phyloP scores from a whole-genome alignment of 1,284 basidiomycete species.

The Trichosporon coremiiforme region DNA sequence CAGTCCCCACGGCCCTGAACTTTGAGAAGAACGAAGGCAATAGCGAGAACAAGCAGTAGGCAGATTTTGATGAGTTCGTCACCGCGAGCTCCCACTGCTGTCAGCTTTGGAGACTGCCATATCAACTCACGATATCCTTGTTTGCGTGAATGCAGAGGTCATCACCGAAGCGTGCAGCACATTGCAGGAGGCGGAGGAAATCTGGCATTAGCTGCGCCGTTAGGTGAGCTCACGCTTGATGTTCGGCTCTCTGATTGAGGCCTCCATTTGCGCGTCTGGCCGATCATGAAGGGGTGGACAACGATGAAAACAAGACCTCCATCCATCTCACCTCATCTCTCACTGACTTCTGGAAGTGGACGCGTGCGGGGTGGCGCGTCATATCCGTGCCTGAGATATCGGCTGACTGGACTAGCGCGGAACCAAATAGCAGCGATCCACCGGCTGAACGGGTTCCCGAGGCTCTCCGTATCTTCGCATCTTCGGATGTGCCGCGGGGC shows the following conservation, averaged over 20 bases:
- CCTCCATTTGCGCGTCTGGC: slow-evolving; percentile 37
- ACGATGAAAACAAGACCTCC: slow-evolving; percentile 1
- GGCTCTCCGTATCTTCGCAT: slow-evolving; percentile 4
- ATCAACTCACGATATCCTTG: slow-evolving; percentile 37
- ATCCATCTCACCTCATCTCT: neutral
- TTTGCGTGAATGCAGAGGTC: slow-evolving; percentile 53
- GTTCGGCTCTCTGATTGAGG: slow-evolving; percentile 42
- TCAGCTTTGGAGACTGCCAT: neutral
- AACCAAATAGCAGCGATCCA: slow-evolving; percentile 1
- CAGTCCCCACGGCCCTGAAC: slow-evolving; percentile 38
- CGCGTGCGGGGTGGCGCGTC: slow-evolving; percentile 4
- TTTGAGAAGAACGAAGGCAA: slow-evolving; percentile 47
- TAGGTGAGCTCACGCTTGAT: slow-evolving; percentile 37
- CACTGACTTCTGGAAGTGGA: neutral
- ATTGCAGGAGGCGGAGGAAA: slow-evolving; percentile 52
- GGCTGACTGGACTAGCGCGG: slow-evolving; percentile 14
- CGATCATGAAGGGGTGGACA: slow-evolving; percentile 7
- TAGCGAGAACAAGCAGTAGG: slow-evolving; percentile 53
- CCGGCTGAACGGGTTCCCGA: neutral
- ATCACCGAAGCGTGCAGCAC: slow-evolving; percentile 54
- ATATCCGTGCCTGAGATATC: slow-evolving; percentile 12
- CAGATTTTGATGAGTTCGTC: slow-evolving; percentile 53
- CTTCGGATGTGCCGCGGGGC: slow-evolving; percentile 8
- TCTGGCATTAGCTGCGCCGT: slow-evolving; percentile 60
- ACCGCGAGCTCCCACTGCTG: slow-evolving; percentile 51